These are phyloP conservation scores for Orbilia brochopaga DNA, from an alignment of 2,329 filamentous ascomycete genomes.

Conservation along the genomic window DNA sequence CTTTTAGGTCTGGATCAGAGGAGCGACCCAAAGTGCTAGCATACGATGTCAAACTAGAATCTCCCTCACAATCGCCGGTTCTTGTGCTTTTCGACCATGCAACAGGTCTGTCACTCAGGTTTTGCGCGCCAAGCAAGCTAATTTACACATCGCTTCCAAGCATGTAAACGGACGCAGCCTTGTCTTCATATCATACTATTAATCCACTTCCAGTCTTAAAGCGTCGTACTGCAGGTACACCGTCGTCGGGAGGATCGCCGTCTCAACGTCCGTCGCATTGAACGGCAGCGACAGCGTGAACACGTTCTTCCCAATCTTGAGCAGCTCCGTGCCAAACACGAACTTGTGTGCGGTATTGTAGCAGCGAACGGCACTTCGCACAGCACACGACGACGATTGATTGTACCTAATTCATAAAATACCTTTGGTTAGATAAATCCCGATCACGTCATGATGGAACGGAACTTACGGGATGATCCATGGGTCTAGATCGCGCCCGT, in stretches of 20 bases:
- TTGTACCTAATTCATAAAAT: constrained; percentile 59
- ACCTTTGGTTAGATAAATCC: constrained; percentile 7
- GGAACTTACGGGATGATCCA: constrained; percentile 65
- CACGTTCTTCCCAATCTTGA: constrained; percentile 65
- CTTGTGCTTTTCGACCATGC: no score
- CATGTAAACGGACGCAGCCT: neutral
- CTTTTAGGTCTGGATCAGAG: no score
- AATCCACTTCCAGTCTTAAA: constrained; percentile 65
- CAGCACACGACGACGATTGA: constrained; percentile 61
- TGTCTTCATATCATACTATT: constrained; percentile 26
- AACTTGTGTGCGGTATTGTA: constrained; percentile 69
- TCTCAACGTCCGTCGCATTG: constrained; percentile 67
- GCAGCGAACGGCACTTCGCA: constrained; percentile 67
- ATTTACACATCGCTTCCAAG: neutral
- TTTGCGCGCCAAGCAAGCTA: no score
- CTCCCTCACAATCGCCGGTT: no score
- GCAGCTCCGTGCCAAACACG: constrained; percentile 62
- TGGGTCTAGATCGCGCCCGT: constrained; percentile 58
- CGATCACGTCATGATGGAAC: neutral
- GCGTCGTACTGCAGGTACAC: constrained; percentile 72
- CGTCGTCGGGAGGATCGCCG: constrained; percentile 64
- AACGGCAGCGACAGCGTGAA: constrained; percentile 67
- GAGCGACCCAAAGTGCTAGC: no score
- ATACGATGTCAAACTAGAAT: no score
- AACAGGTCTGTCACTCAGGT: no score